Conservation (phyloP, 192 early-diverging fungal species). For the Coemansia sp. region DNA sequence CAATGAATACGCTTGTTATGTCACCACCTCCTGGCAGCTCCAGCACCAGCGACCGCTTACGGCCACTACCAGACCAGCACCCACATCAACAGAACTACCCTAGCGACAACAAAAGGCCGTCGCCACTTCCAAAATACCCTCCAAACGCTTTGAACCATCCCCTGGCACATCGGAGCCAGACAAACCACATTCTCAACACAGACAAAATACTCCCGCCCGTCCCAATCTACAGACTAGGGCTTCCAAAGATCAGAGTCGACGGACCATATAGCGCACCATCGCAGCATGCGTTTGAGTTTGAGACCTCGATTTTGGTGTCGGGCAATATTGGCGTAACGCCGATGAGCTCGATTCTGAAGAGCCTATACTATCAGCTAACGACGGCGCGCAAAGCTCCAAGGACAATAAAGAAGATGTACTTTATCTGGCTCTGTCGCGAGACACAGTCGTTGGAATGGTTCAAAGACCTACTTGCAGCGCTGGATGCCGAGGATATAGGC, state of each 20-base stretch:
- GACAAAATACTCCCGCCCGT: slow-evolving; percentile 22
- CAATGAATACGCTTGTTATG: background rate
- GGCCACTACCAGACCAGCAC: background rate
- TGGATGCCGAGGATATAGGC: slow-evolving; percentile 58
- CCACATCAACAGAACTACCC: background rate
- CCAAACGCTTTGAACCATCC: slow-evolving; percentile 26
- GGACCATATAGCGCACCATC: slow-evolving; percentile 82
- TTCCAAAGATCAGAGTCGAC: slow-evolving; percentile 70
- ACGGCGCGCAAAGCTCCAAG: slow-evolving; percentile 16
- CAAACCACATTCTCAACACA: background rate
- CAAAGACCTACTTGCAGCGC: slow-evolving; percentile 60
- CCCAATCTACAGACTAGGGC: slow-evolving; percentile 1
- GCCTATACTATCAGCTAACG: slow-evolving; percentile 60
- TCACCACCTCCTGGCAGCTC: background rate
- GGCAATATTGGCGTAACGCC: slow-evolving; percentile 77
- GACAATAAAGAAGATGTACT: slow-evolving; percentile 54
- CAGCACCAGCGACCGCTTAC: background rate
- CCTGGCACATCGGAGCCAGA: background rate
- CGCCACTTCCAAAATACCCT: slow-evolving; percentile 14
- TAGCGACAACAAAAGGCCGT: slow-evolving; percentile 6
- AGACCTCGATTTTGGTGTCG: slow-evolving; percentile 60
- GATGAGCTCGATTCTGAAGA: slow-evolving; percentile 68
- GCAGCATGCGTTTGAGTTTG: slow-evolving; percentile 70
- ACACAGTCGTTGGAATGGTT: slow-evolving; percentile 67
- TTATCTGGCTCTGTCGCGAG: slow-evolving; percentile 69